A percentile compares a stretch with the other conserved stretches of the same genome.
phyloP scores from a whole-genome alignment of 2,329 filamentous ascomycete species.

The Arthrobotrys musiformis region DNA sequence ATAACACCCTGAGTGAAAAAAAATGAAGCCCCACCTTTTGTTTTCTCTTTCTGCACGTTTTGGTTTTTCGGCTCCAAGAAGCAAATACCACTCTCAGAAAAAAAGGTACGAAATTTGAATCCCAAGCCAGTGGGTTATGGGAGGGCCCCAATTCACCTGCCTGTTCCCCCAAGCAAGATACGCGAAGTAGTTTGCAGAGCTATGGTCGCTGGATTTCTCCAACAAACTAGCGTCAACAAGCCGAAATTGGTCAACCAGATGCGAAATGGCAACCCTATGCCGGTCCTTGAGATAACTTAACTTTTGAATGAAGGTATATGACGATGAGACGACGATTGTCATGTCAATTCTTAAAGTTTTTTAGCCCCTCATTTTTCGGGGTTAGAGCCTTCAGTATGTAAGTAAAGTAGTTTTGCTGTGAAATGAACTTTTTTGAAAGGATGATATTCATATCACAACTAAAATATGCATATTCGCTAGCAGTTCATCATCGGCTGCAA shows the following conservation, averaged over 20 bases:
- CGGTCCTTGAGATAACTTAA: neutral
- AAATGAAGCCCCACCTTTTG: conserved; percentile 10
- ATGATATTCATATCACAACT: neutral
- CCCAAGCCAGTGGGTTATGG: conserved; percentile 21
- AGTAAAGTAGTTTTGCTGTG: neutral
- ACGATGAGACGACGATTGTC: conserved; percentile 26
- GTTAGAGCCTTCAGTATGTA: neutral
- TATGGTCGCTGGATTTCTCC: conserved; percentile 17
- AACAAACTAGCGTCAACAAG: neutral
- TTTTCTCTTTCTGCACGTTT: too few species aligned
- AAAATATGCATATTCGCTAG: neutral
- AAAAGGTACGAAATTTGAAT: conserved; percentile 18
- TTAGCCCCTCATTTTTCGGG: neutral
- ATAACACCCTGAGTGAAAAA: neutral
- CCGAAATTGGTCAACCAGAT: conserved; percentile 49
- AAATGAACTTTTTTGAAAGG: conserved; percentile 4
- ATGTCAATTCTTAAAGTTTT: neutral
- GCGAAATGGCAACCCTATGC: conserved; percentile 46
- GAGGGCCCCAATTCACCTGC: conserved; percentile 35
- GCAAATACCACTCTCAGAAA: conserved; percentile 24
- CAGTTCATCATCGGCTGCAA: conserved; percentile 4
- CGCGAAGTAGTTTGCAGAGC: conserved; percentile 21
- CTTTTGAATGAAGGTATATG: neutral
- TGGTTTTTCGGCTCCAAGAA: conserved; percentile 29
- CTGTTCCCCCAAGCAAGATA: conserved; percentile 42